A percentile compares a stretch with the other conserved stretches of the same genome.
Conservation (phyloP, 192 early-diverging fungal genomes). For the Allomyces macrogynus region DNA sequence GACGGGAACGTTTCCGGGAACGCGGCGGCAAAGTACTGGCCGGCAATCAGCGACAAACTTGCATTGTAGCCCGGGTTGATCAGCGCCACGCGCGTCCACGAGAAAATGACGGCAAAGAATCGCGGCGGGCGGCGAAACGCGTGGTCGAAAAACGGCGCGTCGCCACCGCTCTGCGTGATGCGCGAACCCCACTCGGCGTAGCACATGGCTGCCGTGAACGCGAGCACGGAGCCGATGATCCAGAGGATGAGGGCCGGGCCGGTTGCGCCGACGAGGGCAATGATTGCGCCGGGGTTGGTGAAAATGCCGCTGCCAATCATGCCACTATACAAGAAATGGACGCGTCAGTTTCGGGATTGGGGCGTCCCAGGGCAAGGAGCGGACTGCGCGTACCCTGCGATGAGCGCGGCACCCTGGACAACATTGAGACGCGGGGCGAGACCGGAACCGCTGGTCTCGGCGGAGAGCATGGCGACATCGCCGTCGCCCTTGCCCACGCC, state of each 20-base stretch:
- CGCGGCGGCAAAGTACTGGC: slow-evolving; percentile 26
- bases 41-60: slow-evolving; percentile 24
- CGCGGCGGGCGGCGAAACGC: not conserved
- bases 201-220: slow-evolving; percentile 6
- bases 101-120: not conserved
- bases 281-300: slow-evolving; percentile 16
- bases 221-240: slow-evolving; percentile 10
- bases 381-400: not conserved
- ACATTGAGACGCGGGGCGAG: not conserved
- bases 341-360: too few species aligned
- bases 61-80: not conserved
- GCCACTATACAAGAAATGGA: not conserved
- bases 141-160: slow-evolving; percentile 11
- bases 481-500: too few species aligned
- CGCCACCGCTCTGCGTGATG: slow-evolving; percentile 15
- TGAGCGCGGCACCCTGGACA: not conserved
- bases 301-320: slow-evolving; percentile 27
- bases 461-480: too few species aligned
- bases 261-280: slow-evolving; percentile 14
- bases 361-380: too few species aligned
- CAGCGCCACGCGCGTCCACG: not conserved
- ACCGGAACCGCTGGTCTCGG: too few species aligned
- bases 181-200: slow-evolving; percentile 12
- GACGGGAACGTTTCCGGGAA: slow-evolving; percentile 1
- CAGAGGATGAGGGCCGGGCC: slow-evolving; percentile 21